phyloP scores from a whole-genome alignment of 768 basidiomycete species.

The Boletus insuetus region DNA sequence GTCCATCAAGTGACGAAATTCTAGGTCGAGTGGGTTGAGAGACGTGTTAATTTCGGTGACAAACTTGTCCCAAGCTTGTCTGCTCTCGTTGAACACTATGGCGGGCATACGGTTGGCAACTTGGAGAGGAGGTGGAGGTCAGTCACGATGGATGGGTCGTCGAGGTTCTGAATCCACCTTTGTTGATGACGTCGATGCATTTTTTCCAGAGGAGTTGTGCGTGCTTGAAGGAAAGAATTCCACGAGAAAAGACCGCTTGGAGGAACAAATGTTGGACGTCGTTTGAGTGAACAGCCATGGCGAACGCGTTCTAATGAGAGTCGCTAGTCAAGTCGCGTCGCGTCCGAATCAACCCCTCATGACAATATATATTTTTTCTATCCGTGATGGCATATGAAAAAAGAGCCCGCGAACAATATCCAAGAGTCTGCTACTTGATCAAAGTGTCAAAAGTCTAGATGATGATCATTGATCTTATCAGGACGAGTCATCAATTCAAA shows the following conservation, averaged over 20 bases:
- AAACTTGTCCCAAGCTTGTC: constrained; percentile 58
- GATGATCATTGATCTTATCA: neutral
- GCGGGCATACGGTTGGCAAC: constrained; percentile 53
- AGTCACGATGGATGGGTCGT: neutral
- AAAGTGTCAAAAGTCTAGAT: too few species aligned
- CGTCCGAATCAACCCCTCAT: neutral
- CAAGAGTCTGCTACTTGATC: too few species aligned
- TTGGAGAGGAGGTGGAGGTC: constrained; percentile 27
- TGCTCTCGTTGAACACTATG: constrained; percentile 39
- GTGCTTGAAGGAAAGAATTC: constrained; percentile 60
- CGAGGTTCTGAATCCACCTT: constrained; percentile 42
- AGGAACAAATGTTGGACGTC: constrained; percentile 78
- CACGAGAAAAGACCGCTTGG: constrained; percentile 73
- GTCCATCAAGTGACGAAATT: constrained; percentile 61
- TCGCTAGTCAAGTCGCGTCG: constrained; percentile 2
- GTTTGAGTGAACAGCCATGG: constrained; percentile 44
- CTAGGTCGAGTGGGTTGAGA: constrained; percentile 69
- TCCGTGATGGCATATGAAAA: too few species aligned
- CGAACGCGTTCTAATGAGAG: neutral
- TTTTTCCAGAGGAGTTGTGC: constrained; percentile 66
- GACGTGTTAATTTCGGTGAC: constrained; percentile 56
- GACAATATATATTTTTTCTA: too few species aligned
- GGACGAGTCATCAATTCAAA: neutral
- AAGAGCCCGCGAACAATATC: too few species aligned
- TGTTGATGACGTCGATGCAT: constrained; percentile 57